Conservation (phyloP, 148 eudicot species). For the Spergularia marina region DNA sequence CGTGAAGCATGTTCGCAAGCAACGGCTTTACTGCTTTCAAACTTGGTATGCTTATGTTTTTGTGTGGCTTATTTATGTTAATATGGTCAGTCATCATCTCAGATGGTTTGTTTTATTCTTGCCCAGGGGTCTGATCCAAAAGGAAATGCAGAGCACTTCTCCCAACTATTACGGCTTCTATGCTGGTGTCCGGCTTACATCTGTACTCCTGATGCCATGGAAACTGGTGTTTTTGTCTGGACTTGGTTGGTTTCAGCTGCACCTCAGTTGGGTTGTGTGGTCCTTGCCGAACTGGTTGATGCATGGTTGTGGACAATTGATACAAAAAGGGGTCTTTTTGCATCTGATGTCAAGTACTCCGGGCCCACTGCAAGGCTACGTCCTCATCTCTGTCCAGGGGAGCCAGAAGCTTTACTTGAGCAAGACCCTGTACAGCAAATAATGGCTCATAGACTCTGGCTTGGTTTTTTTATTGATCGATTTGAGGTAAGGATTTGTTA, state of each 20-base stretch:
- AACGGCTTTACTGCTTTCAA: constrained; percentile 87
- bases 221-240: constrained; percentile 96
- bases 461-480: constrained; percentile 94
- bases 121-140: constrained; percentile 65
- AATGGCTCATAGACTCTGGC: constrained; percentile 97
- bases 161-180: constrained; percentile 90
- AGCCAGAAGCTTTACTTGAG: constrained; percentile 79
- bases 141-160: constrained; percentile 70
- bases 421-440: constrained; percentile 92
- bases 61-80: constrained; percentile 16
- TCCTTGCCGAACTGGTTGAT: constrained; percentile 98
- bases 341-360: constrained; percentile 70
- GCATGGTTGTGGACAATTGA: constrained; percentile 99
- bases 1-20: constrained; percentile 96
- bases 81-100: constrained; percentile 15
- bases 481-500: constrained; percentile 61
- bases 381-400: constrained; percentile 93
- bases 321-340: constrained; percentile 92
- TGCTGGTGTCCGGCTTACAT: constrained; percentile 99
- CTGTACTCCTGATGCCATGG: constrained; percentile 90
- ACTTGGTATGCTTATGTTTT: constrained; percentile 54
- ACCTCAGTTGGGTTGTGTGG: constrained; percentile 84
- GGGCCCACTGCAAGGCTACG: constrained; percentile 91
- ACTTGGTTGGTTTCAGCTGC: constrained; percentile 99
- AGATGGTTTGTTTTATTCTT: constrained; percentile 18